phyloP scores from a whole-genome alignment of 1,284 basidiomycete species.

The Moesziomyces parantarcticus region DNA sequence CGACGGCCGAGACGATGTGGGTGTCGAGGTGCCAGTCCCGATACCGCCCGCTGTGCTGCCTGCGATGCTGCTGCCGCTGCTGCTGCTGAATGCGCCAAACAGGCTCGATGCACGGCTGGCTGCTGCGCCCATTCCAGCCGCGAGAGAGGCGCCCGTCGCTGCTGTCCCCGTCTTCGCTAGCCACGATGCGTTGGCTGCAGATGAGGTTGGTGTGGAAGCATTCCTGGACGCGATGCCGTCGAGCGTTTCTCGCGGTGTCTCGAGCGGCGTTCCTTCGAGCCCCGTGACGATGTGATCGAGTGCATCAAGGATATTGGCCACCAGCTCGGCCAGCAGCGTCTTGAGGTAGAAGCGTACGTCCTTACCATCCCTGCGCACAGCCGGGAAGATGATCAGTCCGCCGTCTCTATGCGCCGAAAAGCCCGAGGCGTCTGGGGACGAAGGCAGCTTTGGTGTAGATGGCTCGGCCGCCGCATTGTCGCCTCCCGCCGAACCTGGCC shows the following conservation, averaged over 20 bases:
- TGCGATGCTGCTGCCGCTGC: not conserved
- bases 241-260: constrained; percentile 66
- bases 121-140: constrained; percentile 28
- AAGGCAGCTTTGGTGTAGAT: constrained; percentile 5
- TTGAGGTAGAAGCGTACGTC: constrained; percentile 65
- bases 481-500: not conserved
- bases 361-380: constrained; percentile 61
- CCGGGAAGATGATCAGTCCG: constrained; percentile 64
- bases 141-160: not conserved
- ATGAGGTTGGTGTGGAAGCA: constrained; percentile 8
- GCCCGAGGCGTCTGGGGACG: constrained; percentile 33
- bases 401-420: constrained; percentile 50
- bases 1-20: constrained; percentile 25
- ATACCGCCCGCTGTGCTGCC: constrained; percentile 2
- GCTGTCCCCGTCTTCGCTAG: constrained; percentile 28
- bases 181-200: constrained; percentile 22
- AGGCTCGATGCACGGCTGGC: constrained; percentile 51
- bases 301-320: constrained; percentile 58
- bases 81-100: constrained; percentile 44
- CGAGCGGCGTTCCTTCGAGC: constrained; percentile 59
- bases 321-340: constrained; percentile 59
- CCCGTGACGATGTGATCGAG: constrained; percentile 53
- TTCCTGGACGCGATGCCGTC: constrained; percentile 35
- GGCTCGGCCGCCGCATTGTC: not conserved
- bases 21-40: constrained; percentile 12